Evolutionary conservation across 202 grass and related monocot genomes (phyloP), one percentile per base, ranked within the genome.

Genomic region (Elaeis oleifera): DNA sequence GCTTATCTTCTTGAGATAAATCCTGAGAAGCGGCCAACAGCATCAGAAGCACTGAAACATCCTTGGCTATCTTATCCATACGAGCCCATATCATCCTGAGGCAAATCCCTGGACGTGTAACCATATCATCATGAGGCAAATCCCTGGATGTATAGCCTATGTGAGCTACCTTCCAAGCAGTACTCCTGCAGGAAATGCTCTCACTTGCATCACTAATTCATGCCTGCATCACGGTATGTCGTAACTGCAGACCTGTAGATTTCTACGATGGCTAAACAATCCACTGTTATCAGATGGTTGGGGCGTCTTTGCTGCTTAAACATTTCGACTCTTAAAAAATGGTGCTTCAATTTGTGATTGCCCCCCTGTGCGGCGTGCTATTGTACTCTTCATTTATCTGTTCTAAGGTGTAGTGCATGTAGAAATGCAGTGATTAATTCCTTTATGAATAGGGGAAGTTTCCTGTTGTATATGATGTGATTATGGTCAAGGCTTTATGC

Each of bases 41-140:
- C 68, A 18, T 71, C 56, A 20, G 68, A 71, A n/a, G 68, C 68
- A 51, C 48, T 71, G 15, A 59, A 60, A 13, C 68, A 71, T 28
- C 56, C 68, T 48, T 71, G 68, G 68, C 56, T 71, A 25, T 71
- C 68, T 3, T 71, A 59, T 59, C 68, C 68, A 49, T 71, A 71
- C 19, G 68, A 71, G 18, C 68, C 68, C 16, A 71, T 71, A 59
- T 71, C 68, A 59, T 68, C 65, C 1, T 44, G 36, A 44, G 36
- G 0, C 9, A 44, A 44, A 44, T 9, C 32, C 32, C 6, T 9
- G 32, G 32, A 39, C 9, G 32, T 9, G 3, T 36, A 36, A 36
- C 68, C 15, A 70, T 59, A 58, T 70, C 68, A 59, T 67, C 64
- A 9, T 39, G 32, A 39, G 32, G 6, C 7, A 39, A 39, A 39